Percentiles rank a stretch among this genome's conserved stretches.
Conservation (phyloP, 176 grass and related monocot genomes). For the Bonia amplexicaulis region DNA sequence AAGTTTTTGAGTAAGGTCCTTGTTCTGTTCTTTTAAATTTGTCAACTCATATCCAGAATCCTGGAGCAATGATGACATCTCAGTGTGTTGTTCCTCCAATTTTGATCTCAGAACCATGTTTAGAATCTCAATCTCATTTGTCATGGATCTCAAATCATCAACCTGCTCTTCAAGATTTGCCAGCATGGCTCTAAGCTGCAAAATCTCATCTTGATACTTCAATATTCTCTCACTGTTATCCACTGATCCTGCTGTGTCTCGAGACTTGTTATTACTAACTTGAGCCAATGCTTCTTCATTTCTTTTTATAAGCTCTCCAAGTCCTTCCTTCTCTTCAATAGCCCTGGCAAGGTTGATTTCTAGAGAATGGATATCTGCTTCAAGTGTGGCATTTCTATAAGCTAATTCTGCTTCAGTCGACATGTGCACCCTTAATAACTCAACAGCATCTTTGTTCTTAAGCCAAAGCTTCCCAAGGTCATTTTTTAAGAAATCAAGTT, state of each 20-base stretch:
- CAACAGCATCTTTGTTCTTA: slow-evolving; percentile 35
- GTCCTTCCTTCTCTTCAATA: slow-evolving; percentile 48
- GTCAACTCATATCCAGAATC: slow-evolving; percentile 50
- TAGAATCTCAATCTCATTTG: slow-evolving; percentile 67
- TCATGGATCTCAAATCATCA: slow-evolving; percentile 50
- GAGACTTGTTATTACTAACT: slow-evolving; percentile 33
- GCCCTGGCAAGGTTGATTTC: slow-evolving; percentile 27
- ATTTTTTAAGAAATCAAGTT: slow-evolving; percentile 46
- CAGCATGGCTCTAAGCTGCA: slow-evolving; percentile 44
- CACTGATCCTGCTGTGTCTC: slow-evolving; percentile 27
- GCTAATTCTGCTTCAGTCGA: slow-evolving; percentile 43
- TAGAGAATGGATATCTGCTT: slow-evolving; percentile 38
- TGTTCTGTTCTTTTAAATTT: slow-evolving; percentile 66
- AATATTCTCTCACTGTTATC: slow-evolving; percentile 24
- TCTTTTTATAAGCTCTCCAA: slow-evolving; percentile 38
- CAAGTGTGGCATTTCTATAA: slow-evolving; percentile 50
- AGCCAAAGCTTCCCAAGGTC: slow-evolving; percentile 50
- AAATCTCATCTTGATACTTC: slow-evolving; percentile 63
- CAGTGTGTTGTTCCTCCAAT: slow-evolving; percentile 63
- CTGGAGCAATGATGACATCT: slow-evolving; percentile 47
- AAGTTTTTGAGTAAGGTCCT: slow-evolving; percentile 68
- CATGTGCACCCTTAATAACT: slow-evolving; percentile 31
- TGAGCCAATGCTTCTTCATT: slow-evolving; percentile 24
- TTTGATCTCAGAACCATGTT: slow-evolving; percentile 76
- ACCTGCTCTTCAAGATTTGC: slow-evolving; percentile 53